Evolutionary conservation across 306 rosid species (phyloP).

Genomic region (Cyclanthera cordifolia): DNA sequence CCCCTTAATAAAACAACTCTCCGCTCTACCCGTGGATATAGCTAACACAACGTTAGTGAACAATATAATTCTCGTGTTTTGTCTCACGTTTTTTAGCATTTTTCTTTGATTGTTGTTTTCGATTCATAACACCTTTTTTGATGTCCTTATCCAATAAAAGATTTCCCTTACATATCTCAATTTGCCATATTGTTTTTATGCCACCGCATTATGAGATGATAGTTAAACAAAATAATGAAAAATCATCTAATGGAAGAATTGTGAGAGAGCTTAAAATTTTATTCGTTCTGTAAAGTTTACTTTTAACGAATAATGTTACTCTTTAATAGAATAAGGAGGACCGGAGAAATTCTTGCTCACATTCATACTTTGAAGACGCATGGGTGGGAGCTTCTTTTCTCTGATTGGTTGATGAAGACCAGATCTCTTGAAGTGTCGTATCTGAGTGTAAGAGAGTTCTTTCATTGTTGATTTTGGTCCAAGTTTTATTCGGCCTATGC

Average conservation of each 20-base stretch:
- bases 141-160: neutral
- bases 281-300: neutral
- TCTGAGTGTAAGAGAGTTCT: conserved; percentile 51
- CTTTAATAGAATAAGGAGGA: conserved; percentile 60
- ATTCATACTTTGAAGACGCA: conserved; percentile 91
- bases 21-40: too few relatives aligned
- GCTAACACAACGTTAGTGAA: too few relatives aligned
- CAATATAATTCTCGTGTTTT: too few relatives aligned
- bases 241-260: neutral
- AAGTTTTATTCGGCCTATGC: conserved; percentile 2
- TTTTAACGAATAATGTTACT: neutral
- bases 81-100: too few relatives aligned
- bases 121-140: too few relatives aligned
- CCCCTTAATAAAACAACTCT: too few relatives aligned
- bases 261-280: neutral
- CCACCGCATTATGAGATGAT: neutral
- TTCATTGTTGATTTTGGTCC: conserved; percentile 9
- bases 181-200: neutral
- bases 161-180: neutral
- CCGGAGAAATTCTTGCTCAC: conserved; percentile 70
- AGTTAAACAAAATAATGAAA: neutral
- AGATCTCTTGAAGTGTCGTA: conserved; percentile 75
- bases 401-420: conserved; percentile 87
- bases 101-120: too few relatives aligned
- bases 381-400: conserved; percentile 87